A percentile compares a stretch with the other conserved stretches of the same genome.
Evolutionary conservation across 441 rosid genomes (phyloP).

Genomic region (Cnidoscolus chayamansa): DNA sequence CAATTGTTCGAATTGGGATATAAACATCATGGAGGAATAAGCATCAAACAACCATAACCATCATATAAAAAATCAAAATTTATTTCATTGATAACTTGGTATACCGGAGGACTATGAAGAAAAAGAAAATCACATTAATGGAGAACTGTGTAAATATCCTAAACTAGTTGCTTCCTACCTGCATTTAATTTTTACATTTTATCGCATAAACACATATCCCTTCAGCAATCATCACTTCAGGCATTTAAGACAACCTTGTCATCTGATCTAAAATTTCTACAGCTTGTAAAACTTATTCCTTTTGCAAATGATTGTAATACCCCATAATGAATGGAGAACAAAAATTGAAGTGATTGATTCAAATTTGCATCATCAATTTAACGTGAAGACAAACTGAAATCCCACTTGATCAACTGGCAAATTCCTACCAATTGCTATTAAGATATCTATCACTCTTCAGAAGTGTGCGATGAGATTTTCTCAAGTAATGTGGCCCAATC

Average conservation of each 20-base stretch:
- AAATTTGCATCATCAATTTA: conserved; percentile 19
- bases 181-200: conserved; percentile 25
- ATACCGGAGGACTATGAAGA: background rate
- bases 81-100: conserved; percentile 28
- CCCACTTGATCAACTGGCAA: conserved; percentile 12
- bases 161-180: conserved; percentile 18
- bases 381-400: conserved; percentile 10
- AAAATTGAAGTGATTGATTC: conserved; percentile 26
- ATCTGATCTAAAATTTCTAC: conserved; percentile 10
- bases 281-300: conserved; percentile 29
- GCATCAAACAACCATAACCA: background rate
- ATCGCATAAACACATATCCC: conserved; percentile 27
- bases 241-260: conserved; percentile 16
- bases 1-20: background rate
- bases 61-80: conserved; percentile 8
- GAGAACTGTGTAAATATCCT: conserved; percentile 27
- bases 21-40: background rate
- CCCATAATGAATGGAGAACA: conserved; percentile 11
- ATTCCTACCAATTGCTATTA: conserved; percentile 10
- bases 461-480: conserved; percentile 44
- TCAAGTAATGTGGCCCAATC: conserved; percentile 72
- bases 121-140: conserved; percentile 4
- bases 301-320: conserved; percentile 12
- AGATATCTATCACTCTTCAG: conserved; percentile 36
- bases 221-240: conserved; percentile 13